A percentile compares a stretch with the other conserved stretches of the same genome.
These are phyloP conservation scores for Colletotrichum karsti DNA, from an alignment of 2,329 filamentous ascomycete genomes.

Conservation along the genomic window DNA sequence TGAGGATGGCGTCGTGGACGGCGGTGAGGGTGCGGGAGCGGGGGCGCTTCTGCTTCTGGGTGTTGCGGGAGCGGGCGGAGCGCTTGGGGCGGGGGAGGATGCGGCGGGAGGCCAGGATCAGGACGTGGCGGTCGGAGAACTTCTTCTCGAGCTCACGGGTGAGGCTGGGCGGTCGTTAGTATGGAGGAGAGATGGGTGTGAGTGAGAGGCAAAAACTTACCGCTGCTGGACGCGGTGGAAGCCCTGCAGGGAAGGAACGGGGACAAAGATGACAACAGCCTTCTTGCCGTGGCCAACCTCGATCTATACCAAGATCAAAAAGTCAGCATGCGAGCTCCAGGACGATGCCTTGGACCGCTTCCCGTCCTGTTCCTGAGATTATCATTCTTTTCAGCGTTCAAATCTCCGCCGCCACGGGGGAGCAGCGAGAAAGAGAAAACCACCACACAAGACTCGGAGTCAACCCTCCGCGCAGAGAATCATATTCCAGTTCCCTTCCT, in stretches of 20 bases:
- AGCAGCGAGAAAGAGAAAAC: background rate
- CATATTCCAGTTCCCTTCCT: background rate
- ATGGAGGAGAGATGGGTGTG: background rate
- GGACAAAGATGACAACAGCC: conserved; percentile 99
- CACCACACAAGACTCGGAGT: background rate
- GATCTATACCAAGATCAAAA: conserved; percentile 80
- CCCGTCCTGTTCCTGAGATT: conserved; percentile 71
- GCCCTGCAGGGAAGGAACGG: conserved; percentile 95
- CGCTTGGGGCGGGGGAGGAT: conserved; percentile 99
- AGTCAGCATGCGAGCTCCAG: conserved; percentile 83
- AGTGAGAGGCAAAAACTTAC: conserved; percentile 65
- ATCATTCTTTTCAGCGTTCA: conserved; percentile 32
- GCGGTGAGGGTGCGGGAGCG: conserved; percentile 97
- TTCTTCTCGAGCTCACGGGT: conserved; percentile 99
- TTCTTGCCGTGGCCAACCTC: conserved; percentile 99
- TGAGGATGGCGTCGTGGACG: conserved; percentile 98
- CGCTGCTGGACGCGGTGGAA: conserved; percentile 99
- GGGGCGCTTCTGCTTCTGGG: conserved; percentile 98
- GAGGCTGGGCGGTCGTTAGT: conserved; percentile 68
- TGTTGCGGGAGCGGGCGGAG: conserved; percentile 94
- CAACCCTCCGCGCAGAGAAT: background rate
- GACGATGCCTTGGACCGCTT: conserved; percentile 77
- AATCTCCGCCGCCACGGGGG: conserved; percentile 33
- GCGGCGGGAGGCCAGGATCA: conserved; percentile 98
- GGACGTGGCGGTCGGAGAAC: conserved; percentile 99